phyloP scores from a whole-genome alignment of 768 basidiomycete species.

The Kwoniella dendrophila region DNA sequence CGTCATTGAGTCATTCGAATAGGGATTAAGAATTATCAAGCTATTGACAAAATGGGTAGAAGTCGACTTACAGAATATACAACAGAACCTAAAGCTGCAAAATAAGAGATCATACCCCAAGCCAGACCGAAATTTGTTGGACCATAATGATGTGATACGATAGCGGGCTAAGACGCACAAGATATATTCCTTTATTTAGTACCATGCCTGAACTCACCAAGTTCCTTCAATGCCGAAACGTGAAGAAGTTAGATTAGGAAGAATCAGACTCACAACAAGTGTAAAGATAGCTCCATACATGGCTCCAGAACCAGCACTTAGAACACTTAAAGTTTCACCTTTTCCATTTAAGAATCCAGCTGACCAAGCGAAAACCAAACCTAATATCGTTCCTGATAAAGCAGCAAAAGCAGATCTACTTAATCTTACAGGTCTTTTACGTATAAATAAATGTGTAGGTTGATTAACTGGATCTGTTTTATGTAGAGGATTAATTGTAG shows the following conservation, averaged over 20 bases:
- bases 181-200: not conserved
- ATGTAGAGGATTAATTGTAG: conserved; percentile 25
- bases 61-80: conserved; percentile 47
- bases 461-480: conserved; percentile 27
- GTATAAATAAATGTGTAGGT: conserved; percentile 38
- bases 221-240: not conserved
- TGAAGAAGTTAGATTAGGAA: not conserved
- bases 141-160: conserved; percentile 54
- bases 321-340: conserved; percentile 43
- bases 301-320: conserved; percentile 49
- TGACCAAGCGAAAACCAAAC: conserved; percentile 44
- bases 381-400: conserved; percentile 35
- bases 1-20: not conserved
- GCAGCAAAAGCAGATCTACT: conserved; percentile 46
- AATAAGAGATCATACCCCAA: conserved; percentile 56
- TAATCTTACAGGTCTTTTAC: conserved; percentile 28
- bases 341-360: conserved; percentile 39
- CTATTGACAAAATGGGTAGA: not conserved
- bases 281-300: conserved; percentile 55
- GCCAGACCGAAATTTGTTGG: conserved; percentile 54
- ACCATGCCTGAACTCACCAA: not conserved
- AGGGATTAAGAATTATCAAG: not conserved
- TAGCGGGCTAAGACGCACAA: conserved; percentile 39
- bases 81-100: conserved; percentile 51
- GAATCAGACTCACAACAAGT: conserved; percentile 41